Base-by-base conservation (phyloP, 805 yeast species). In the Pichia scutulata region DNA sequence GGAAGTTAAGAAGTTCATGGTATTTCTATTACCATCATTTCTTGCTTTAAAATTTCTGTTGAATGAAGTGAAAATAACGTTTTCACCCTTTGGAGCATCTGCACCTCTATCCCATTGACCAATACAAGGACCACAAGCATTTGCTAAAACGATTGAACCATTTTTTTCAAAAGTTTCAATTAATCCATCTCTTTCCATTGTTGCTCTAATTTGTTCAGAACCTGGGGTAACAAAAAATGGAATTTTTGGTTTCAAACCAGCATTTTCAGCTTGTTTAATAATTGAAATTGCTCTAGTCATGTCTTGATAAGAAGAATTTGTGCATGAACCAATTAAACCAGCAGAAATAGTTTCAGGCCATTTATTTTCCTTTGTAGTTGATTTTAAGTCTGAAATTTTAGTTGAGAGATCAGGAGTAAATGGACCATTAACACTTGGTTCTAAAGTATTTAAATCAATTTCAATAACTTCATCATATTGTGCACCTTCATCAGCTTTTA, bases 81-180 rank as follows among this genome's bases (percentile, higher is more conserved):
- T 92, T 75, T 88, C 86, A 71, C 87, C 96, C 78, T 87, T 89
- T 77, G 87, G 82, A 70, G 88, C 81, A 69, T 87, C 90, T 65
- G 78, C 86, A 43, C 71, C 71, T 74, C 98, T 86, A 71, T 90
- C 97, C 98, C 98, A 92, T 78, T 92, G 97, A 66, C 98, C 98
- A 67, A 90, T 90, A 80, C 98, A 90, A 67, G 98, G 98, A 66
- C 98, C 98, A 78, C 98, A 92, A 52, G 98, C 98, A 68, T 92
- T 92, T 55, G 98, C 97, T 67, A 92, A 76, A 50, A 92, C 97
- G 54, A 84, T 78, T 69, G 96, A 98, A 61, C 97, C 97, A 63
- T 85, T 86, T 64, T 88, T 89, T 66, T 84, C 82, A 72, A 92
- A 89, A 59, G 93, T 85, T 60, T 84, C 76, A 60, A 92, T 81